Evolutionary conservation across 2,329 filamentous ascomycete species (phyloP).

Genomic region (Apiospora kogelbergensis): DNA sequence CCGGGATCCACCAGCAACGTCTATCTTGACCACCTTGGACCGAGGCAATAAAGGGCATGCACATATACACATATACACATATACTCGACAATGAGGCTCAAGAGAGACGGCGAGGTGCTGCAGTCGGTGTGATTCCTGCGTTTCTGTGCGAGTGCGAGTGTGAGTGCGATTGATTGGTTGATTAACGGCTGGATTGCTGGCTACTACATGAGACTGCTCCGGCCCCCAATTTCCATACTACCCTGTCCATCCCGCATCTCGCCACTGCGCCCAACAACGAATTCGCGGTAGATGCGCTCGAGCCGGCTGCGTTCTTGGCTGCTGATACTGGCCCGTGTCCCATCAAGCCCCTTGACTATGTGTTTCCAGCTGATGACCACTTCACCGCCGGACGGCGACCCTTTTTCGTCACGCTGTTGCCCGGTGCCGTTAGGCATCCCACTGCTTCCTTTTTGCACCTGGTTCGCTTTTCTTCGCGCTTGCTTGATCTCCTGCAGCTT

Average conservation of each 20-base stretch:
- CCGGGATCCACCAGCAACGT: background rate
- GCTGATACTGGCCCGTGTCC: constrained; percentile 81
- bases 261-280: constrained; percentile 87
- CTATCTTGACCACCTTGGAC: background rate
- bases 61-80: too few relatives aligned
- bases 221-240: constrained; percentile 85
- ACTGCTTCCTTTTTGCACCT: constrained; percentile 38
- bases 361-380: constrained; percentile 85
- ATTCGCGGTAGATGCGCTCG: constrained; percentile 84
- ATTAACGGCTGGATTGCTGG: too few relatives aligned
- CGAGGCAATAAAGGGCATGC: background rate
- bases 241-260: constrained; percentile 95
- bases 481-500: constrained; percentile 80
- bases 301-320: constrained; percentile 72
- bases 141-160: background rate
- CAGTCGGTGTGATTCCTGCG: too few relatives aligned
- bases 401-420: constrained; percentile 24
- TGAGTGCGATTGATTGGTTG: too few relatives aligned
- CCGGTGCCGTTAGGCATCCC: constrained; percentile 23
- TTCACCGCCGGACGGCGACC: constrained; percentile 53
- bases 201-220: constrained; percentile 85
- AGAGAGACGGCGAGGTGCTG: background rate
- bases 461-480: constrained; percentile 63
- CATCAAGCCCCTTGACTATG: constrained; percentile 72
- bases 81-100: background rate